Percentiles rank a stretch among this genome's conserved stretches.
phyloP scores from a whole-genome alignment of 2,329 filamentous ascomycete species.

The Beauveria medogensis region DNA sequence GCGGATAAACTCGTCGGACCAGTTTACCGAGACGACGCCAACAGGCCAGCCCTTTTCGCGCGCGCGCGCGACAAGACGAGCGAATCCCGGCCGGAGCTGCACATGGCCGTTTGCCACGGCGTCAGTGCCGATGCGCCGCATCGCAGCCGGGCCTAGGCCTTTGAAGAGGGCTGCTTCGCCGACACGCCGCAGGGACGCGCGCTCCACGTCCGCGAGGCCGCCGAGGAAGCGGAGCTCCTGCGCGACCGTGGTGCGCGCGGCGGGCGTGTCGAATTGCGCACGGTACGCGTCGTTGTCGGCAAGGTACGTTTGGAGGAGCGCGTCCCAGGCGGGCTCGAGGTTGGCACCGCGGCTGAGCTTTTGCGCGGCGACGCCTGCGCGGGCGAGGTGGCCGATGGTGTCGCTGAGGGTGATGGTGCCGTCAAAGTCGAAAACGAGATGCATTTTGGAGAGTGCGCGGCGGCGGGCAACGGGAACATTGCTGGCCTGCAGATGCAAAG shows the following conservation, averaged over 20 bases:
- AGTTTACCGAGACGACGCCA: slow-evolving; percentile 43
- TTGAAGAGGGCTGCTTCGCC: slow-evolving; percentile 36
- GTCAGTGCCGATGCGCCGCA: slow-evolving; percentile 31
- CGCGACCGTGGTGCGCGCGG: slow-evolving; percentile 24
- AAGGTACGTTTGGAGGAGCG: slow-evolving; percentile 37
- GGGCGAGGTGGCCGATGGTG: slow-evolving; percentile 41
- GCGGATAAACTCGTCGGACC: slow-evolving; percentile 39
- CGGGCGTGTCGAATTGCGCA: slow-evolving; percentile 22
- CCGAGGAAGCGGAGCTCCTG: slow-evolving; percentile 36
- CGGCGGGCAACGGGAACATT: neutral
- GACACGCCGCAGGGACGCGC: slow-evolving; percentile 37
- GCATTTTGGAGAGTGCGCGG: slow-evolving; percentile 21
- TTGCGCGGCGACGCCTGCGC: slow-evolving; percentile 32
- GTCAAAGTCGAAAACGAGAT: slow-evolving; percentile 51
- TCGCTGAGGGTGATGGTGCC: slow-evolving; percentile 49
- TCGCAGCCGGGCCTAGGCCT: slow-evolving; percentile 24
- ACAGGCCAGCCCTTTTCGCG: slow-evolving; percentile 27
- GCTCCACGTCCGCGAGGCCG: slow-evolving; percentile 35
- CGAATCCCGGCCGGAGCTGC: slow-evolving; percentile 32
- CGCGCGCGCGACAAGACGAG: slow-evolving; percentile 22
- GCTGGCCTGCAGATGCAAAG: neutral
- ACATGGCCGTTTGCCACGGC: slow-evolving; percentile 27
- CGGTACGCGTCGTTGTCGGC: slow-evolving; percentile 33
- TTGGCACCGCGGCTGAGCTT: slow-evolving; percentile 19
- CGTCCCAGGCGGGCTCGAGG: slow-evolving; percentile 34